Evolutionary conservation across 2,329 filamentous ascomycete genomes (phyloP).

Genomic region (Aspergillus fumigatiaffinis): DNA sequence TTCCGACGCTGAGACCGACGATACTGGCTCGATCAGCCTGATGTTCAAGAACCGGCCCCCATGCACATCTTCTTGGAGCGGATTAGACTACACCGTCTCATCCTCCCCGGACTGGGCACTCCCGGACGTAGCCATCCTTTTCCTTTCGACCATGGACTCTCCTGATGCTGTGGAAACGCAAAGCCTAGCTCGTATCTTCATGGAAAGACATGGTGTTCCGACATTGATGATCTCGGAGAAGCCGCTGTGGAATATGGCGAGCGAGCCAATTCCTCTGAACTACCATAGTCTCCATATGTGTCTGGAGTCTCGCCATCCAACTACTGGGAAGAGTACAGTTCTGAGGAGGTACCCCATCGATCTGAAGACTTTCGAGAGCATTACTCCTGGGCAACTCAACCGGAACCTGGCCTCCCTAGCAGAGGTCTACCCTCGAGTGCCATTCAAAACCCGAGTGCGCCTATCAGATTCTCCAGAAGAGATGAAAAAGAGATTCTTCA

Average conservation of each 20-base stretch:
- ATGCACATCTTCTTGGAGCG: constrained; percentile 37
- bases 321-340: constrained; percentile 31
- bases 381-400: constrained; percentile 45
- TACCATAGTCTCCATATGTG: constrained; percentile 42
- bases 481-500: constrained; percentile 10
- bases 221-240: constrained; percentile 44
- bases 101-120: constrained; percentile 39
- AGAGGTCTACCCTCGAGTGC: constrained; percentile 27
- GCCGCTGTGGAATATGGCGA: constrained; percentile 36
- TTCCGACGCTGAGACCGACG: constrained; percentile 19
- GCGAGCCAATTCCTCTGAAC: constrained; percentile 36
- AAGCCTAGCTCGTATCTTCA: constrained; percentile 36
- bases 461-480: constrained; percentile 1
- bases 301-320: constrained; percentile 35
- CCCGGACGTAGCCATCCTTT: constrained; percentile 46
- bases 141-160: constrained; percentile 37
- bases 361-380: constrained; percentile 45
- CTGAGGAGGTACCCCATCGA: constrained; percentile 43
- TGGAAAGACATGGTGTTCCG: constrained; percentile 42
- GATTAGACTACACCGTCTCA: constrained; percentile 35
- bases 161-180: constrained; percentile 24
- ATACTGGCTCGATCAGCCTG: constrained; percentile 32
- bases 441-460: constrained; percentile 16
- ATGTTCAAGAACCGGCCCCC: constrained; percentile 37
- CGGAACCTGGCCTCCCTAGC: constrained; percentile 44